These are phyloP conservation scores for Trichosporon asahii DNA, from an alignment of 1,284 basidiomycete species.

Conservation along the genomic window DNA sequence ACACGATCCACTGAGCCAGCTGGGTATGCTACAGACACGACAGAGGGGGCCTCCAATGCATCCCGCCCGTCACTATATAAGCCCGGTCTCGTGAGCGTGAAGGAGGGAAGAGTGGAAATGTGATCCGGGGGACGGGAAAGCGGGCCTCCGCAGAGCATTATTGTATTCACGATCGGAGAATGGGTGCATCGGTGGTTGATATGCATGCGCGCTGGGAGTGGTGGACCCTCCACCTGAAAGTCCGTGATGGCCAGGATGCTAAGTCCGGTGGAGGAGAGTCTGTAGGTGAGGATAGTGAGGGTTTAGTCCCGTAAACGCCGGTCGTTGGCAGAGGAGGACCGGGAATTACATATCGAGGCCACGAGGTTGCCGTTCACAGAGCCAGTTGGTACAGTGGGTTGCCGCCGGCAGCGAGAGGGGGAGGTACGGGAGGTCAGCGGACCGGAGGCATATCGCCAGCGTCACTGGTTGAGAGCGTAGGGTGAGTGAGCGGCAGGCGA, in stretches of 20 bases:
- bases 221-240: not conserved
- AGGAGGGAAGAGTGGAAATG: not conserved
- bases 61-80: not conserved
- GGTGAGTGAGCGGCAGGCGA: not conserved
- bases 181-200: not conserved
- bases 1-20: not conserved
- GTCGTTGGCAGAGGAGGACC: not conserved
- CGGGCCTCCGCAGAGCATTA: not conserved
- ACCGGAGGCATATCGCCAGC: constrained; percentile 2
- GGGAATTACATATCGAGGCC: constrained; percentile 7
- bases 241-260: not conserved
- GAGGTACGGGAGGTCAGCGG: not conserved
- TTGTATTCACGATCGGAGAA: not conserved
- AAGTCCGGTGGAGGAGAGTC: constrained; percentile 1
- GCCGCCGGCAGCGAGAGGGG: not conserved
- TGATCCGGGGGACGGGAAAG: not conserved
- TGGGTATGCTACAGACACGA: not conserved
- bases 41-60: not conserved
- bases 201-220: not conserved
- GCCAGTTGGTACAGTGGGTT: not conserved
- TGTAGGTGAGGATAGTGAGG: not conserved
- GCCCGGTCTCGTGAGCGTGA: not conserved
- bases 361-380: constrained; percentile 10
- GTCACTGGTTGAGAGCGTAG: not conserved
- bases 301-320: constrained; percentile 5